Base-by-base conservation (phyloP, 345 rosid genomes). In the Laguncularia racemosa region DNA sequence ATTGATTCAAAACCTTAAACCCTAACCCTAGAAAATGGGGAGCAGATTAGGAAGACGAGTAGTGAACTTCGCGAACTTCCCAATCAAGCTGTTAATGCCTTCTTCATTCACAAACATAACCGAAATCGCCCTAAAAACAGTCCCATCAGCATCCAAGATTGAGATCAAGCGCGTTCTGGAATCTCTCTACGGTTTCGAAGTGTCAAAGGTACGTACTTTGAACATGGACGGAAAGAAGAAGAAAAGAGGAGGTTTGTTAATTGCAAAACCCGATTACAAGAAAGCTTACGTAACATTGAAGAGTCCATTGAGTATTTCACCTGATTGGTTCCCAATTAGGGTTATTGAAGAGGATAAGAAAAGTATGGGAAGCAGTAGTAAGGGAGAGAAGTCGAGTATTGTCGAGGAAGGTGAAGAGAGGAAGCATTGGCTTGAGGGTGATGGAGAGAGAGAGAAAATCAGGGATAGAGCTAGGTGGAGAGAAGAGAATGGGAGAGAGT, bases 101-200 rank as follows among this genome's bases (percentile, higher is more conserved):
- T 66, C 64, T 8, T 76, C 84, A 8, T 76, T 78, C 58, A 65
- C 67, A 0, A 85, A 84, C 78, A 85, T 93, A 66, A 60, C 47
- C 46, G 99, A 95, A 61, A 79, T 85, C 55, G 82, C 95, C 0
- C 74, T 95, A 46, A 88, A 80, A 70, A 88, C 97, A 3, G 76
- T 95, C 53, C 96, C 96, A 0, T 84, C 96, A 0, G 97, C 96
- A 13, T 67, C 97, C 43, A 93, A 90, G 81, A 81, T 90, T 65
- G 97, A 93, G 73, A 93, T 90, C 83, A 93, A 89, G 74, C 92
- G 99, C 63, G 92, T 88, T 15, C 95, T 95, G 13, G 90, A 85
- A 55, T 84, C 97, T 14, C 84, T 95, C 57, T 84, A 88, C 67
- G 96, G 95, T 52, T 85, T 95, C 82, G 86, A 88, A 9, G 88